A percentile compares a stretch with the other conserved stretches of the same genome.
These are phyloP conservation scores for Globisporangium nunn DNA, from an alignment of 352 stramenopile genomes.

Conservation along the genomic window DNA sequence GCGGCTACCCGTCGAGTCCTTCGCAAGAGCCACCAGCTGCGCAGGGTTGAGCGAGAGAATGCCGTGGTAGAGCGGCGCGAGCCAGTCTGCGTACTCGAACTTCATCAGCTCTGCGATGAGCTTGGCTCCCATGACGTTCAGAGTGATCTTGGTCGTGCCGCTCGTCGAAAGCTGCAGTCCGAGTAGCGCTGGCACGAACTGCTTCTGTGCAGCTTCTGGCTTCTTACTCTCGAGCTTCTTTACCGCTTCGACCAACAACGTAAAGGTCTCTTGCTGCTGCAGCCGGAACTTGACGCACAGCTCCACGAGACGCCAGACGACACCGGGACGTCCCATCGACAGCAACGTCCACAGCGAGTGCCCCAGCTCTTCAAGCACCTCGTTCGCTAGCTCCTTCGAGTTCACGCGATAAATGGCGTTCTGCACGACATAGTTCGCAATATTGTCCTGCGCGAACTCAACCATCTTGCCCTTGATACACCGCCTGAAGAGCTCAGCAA, in stretches of 20 bases:
- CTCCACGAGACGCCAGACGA: constrained; percentile 75
- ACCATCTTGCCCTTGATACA: constrained; percentile 57
- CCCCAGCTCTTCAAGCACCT: constrained; percentile 56
- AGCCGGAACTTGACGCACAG: constrained; percentile 60
- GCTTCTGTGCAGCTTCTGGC: constrained; percentile 51
- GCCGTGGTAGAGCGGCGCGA: constrained; percentile 47
- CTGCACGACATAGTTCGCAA: constrained; percentile 83
- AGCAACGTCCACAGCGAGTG: constrained; percentile 61
- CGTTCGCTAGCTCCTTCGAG: constrained; percentile 28
- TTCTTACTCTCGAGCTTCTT: constrained; percentile 80
- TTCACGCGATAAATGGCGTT: constrained; percentile 51
- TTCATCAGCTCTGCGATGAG: constrained; percentile 67
- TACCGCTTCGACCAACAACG: constrained; percentile 46
- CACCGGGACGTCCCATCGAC: constrained; percentile 55
- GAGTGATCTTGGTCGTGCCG: constrained; percentile 43
- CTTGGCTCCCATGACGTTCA: constrained; percentile 76
- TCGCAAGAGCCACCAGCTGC: constrained; percentile 66
- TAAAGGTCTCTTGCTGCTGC: constrained; percentile 44
- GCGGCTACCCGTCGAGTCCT: constrained; percentile 73
- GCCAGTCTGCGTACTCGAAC: constrained; percentile 42
- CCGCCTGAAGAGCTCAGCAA: constrained; percentile 53
- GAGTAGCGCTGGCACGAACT: constrained; percentile 60
- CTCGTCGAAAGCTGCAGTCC: constrained; percentile 57
- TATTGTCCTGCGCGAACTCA: constrained; percentile 62
- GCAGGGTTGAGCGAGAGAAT: constrained; percentile 58